phyloP scores from a whole-genome alignment of 176 grass and related monocot genomes.

The Dactylis glomerata region DNA sequence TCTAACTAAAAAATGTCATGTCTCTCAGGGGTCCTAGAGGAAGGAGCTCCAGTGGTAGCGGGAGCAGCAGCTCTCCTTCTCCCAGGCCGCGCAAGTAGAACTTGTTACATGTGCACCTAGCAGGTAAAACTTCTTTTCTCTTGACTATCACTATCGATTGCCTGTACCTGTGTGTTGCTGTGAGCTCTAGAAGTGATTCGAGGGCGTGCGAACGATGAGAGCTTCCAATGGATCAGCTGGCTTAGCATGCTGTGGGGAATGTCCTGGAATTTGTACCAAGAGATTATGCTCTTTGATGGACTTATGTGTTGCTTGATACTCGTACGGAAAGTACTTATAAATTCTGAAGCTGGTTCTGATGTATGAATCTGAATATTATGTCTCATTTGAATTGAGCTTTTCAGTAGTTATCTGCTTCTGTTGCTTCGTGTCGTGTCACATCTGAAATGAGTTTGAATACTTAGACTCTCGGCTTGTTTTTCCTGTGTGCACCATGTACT shows the following conservation, averaged over 20 bases:
- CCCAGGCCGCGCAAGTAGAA: slow-evolving; percentile 62
- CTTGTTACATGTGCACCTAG: slow-evolving; percentile 2
- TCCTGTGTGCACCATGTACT: too few species aligned
- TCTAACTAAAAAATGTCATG: neutral
- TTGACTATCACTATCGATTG: too few species aligned
- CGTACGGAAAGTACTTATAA: neutral
- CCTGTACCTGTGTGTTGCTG: too few species aligned
- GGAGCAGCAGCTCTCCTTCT: slow-evolving; percentile 77
- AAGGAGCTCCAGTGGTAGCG: slow-evolving; percentile 83
- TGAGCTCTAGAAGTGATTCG: slow-evolving; percentile 40
- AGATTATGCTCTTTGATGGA: neutral
- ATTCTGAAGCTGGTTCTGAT: neutral
- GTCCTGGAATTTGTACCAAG: slow-evolving; percentile 16
- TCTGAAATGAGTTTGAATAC: neutral
- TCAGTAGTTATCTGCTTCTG: neutral
- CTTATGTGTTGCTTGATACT: neutral
- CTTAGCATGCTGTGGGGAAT: slow-evolving; percentile 12
- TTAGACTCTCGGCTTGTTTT: neutral
- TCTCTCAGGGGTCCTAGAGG: slow-evolving; percentile 71
- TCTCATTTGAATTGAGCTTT: neutral
- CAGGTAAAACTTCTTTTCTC: slow-evolving; percentile 59
- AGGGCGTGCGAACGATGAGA: slow-evolving; percentile 4
- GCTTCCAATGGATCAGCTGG: neutral
- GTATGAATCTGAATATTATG: neutral
- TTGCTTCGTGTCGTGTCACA: neutral